Percentiles rank a stretch among this genome's conserved stretches.
Evolutionary conservation across 2,329 filamentous ascomycete species (phyloP).

Genomic region (Epichloe aotearoae): DNA sequence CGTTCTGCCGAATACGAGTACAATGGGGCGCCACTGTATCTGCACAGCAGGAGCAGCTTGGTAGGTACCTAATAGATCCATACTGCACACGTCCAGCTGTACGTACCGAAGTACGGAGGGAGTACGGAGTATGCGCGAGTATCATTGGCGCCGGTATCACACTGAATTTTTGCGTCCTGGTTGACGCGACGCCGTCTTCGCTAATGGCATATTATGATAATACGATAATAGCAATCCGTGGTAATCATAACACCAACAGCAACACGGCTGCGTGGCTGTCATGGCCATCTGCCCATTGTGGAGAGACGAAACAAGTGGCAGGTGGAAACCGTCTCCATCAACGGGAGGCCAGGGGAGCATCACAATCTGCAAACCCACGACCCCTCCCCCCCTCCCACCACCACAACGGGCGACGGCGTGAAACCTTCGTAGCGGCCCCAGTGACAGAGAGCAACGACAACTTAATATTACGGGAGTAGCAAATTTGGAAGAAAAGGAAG

Average conservation of each 20-base stretch:
- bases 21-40: background rate
- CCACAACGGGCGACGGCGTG: background rate
- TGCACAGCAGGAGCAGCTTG: no score
- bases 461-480: background rate
- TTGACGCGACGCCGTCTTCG: no score
- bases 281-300: background rate
- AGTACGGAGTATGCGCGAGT: no score
- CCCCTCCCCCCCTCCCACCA: background rate
- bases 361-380: background rate
- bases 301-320: constrained; percentile 1
- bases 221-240: no score
- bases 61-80: background rate
- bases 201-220: no score
- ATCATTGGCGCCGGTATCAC: no score
- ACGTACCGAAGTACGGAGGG: no score
- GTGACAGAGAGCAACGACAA: background rate
- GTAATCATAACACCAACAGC: background rate
- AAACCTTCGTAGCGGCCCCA: background rate
- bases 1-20: constrained; percentile 1
- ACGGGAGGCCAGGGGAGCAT: background rate
- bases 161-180: no score
- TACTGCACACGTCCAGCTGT: background rate
- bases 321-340: background rate
- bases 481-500: no score
- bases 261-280: background rate